A percentile compares a stretch with the other conserved stretches of the same genome.
phyloP scores from a whole-genome alignment of 2,329 filamentous ascomycete species.

The Pseudopithomyces chartarum region DNA sequence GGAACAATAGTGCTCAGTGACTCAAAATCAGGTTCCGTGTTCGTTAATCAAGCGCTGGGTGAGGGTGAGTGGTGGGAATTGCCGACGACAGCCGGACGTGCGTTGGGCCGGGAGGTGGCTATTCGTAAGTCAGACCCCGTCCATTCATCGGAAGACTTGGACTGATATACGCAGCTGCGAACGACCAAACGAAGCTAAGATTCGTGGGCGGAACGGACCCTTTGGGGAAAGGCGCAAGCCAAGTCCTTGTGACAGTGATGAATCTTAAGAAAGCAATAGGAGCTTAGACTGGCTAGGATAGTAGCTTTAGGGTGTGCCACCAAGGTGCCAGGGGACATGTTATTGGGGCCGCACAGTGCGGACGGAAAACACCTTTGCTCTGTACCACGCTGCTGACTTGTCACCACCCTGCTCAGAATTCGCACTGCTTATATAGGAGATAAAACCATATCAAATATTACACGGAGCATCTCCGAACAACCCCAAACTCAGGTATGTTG shows the following conservation, averaged over 20 bases:
- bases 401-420: too few species aligned
- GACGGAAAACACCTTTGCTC: too few species aligned
- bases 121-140: conserved; percentile 18
- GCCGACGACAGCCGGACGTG: conserved; percentile 18
- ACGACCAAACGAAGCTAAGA: conserved; percentile 22
- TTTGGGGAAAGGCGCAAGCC: conserved; percentile 9
- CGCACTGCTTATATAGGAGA: too few species aligned
- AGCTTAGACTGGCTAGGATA: background rate
- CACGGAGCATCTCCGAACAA: background rate
- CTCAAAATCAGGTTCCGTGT: conserved; percentile 17
- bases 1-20: conserved; percentile 25
- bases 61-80: conserved; percentile 22
- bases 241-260: conserved; percentile 23
- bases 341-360: too few species aligned
- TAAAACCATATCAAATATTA: too few species aligned
- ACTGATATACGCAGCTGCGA: conserved; percentile 12
- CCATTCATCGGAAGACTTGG: too few species aligned
- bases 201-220: conserved; percentile 21
- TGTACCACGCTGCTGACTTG: too few species aligned
- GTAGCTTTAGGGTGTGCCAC: background rate
- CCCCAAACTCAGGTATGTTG: background rate
- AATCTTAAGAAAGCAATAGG: conserved; percentile 24
- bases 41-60: conserved; percentile 23
- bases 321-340: too few species aligned
- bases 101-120: conserved; percentile 22